Percentiles rank a stretch among this genome's conserved stretches.
These are phyloP conservation scores for Lachancea nothofagi DNA, from an alignment of 805 yeast species.

Conservation along the genomic window DNA sequence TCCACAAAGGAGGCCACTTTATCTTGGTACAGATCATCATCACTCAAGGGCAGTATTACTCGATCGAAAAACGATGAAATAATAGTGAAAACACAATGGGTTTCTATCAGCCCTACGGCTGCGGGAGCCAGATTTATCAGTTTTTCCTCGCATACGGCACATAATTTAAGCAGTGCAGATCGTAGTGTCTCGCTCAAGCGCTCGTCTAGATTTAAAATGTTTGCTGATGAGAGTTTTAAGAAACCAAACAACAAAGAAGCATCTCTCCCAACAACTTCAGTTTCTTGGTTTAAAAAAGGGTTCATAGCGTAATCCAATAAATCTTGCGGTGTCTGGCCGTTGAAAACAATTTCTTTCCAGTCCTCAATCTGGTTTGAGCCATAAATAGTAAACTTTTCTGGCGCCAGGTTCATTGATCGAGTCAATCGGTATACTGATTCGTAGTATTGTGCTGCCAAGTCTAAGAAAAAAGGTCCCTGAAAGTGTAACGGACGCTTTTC, in stretches of 20 bases:
- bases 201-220: not conserved
- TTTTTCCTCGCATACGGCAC: not conserved
- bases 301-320: not conserved
- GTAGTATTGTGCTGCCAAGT: not conserved
- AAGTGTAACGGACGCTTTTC: not conserved
- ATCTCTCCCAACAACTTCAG: not conserved
- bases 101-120: not conserved
- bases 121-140: not conserved
- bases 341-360: conserved; percentile 2
- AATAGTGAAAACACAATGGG: not conserved
- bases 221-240: not conserved
- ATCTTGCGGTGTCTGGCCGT: conserved; percentile 1
- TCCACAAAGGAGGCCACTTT: not conserved
- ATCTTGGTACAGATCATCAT: not conserved
- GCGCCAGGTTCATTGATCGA: too few relatives aligned
- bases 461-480: not conserved
- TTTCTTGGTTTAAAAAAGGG: not conserved
- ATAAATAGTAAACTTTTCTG: not conserved
- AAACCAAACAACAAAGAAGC: not conserved
- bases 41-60: not conserved
- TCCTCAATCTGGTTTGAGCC: not conserved
- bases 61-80: not conserved
- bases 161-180: not conserved
- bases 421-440: not conserved
- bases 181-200: not conserved